Percentiles rank a stretch among this genome's conserved stretches.
phyloP scores from a whole-genome alignment of 164 flowering plant species.

The Pachysandra terminalis region DNA sequence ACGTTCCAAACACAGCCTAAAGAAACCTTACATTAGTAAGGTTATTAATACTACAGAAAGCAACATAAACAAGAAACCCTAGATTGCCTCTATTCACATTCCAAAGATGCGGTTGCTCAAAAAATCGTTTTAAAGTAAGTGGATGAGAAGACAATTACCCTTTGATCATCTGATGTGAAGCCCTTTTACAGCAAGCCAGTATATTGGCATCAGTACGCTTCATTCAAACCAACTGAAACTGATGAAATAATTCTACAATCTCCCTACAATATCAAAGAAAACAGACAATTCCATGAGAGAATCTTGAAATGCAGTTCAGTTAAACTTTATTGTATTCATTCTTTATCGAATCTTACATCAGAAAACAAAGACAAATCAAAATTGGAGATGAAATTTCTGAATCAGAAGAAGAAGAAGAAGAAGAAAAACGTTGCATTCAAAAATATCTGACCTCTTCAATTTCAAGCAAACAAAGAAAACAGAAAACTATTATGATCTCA shows the following conservation, averaged over 20 bases:
- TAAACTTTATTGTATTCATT: not conserved
- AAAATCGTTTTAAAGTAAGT: no score
- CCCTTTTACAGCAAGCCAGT: not conserved
- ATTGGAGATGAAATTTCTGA: not conserved
- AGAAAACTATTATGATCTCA: no score
- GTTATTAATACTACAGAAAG: no score
- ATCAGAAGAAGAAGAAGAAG: not conserved
- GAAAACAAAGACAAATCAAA: not conserved
- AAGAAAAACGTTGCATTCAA: no score
- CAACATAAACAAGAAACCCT: no score
- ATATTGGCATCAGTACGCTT: conserved; percentile 5
- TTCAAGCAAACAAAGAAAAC: no score
- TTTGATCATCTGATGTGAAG: not conserved
- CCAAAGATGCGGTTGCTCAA: no score
- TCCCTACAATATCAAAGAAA: not conserved
- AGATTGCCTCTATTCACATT: no score
- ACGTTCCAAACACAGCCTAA: no score
- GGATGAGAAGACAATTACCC: conserved; percentile 2
- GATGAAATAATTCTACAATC: not conserved
- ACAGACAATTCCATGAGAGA: not conserved
- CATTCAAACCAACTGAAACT: conserved; percentile 2
- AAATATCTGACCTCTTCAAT: no score
- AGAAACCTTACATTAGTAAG: no score
- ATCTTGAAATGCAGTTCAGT: not conserved
- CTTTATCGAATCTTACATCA: not conserved